A percentile compares a stretch with the other conserved stretches of the same genome.
Evolutionary conservation across 306 rosid genomes (phyloP).

Genomic region (Vigna angularis): DNA sequence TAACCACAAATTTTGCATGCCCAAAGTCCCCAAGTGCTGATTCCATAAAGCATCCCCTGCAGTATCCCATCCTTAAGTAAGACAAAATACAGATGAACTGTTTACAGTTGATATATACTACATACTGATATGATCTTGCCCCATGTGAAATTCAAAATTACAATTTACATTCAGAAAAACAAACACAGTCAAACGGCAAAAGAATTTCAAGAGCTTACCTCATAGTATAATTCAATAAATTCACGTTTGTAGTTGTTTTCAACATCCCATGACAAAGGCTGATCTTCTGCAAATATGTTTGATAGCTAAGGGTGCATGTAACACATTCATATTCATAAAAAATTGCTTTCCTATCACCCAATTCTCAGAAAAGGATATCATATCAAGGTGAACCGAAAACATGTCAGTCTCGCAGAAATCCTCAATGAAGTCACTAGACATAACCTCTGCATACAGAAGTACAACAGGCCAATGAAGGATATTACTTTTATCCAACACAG

Average conservation of each 20-base stretch:
- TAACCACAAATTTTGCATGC: not conserved
- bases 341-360: constrained; percentile 5
- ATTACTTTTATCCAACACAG: constrained; percentile 70
- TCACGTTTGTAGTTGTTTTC: constrained; percentile 73
- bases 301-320: constrained; percentile 65
- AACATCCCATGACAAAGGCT: constrained; percentile 81
- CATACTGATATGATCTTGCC: not conserved
- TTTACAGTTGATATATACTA: not conserved
- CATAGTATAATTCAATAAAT: constrained; percentile 76
- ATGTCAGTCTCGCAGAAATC: constrained; percentile 95
- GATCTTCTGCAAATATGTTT: constrained; percentile 83
- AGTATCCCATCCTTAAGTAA: constrained; percentile 15
- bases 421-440: constrained; percentile 96
- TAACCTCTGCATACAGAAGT: constrained; percentile 92
- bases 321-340: constrained; percentile 31
- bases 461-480: constrained; percentile 97
- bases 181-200: constrained; percentile 37
- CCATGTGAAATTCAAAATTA: constrained; percentile 6
- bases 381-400: constrained; percentile 84
- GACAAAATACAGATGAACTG: constrained; percentile 5
- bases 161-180: not conserved
- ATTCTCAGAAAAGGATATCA: constrained; percentile 78
- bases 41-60: not conserved
- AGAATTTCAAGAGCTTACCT: constrained; percentile 57
- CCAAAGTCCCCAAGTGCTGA: constrained; percentile 10